A percentile compares a stretch with the other conserved stretches of the same genome.
phyloP scores from a whole-genome alignment of 495 filamentous ascomycete species.

The Daldinia caldariorum region DNA sequence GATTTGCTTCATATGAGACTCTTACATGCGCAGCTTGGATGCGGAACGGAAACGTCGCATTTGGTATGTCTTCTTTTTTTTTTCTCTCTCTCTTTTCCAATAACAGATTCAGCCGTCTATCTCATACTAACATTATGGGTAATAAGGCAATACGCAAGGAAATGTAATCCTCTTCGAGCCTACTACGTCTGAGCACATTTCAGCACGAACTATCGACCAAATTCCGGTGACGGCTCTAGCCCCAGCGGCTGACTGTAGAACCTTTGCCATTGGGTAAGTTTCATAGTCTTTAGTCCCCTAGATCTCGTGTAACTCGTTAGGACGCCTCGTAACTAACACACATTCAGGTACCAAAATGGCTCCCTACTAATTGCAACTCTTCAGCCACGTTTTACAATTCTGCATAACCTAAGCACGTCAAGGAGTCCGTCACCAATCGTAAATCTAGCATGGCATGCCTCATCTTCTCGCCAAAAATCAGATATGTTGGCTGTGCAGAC shows the following conservation, averaged over 20 bases:
- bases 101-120: slow-evolving; percentile 15
- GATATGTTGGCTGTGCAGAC: slow-evolving; percentile 98
- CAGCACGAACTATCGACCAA: slow-evolving; percentile 90
- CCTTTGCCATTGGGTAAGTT: slow-evolving; percentile 92
- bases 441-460: slow-evolving; percentile 95
- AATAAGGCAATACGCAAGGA: slow-evolving; percentile 86
- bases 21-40: slow-evolving; percentile 91
- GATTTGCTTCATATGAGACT: slow-evolving; percentile 89
- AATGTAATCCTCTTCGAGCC: slow-evolving; percentile 96
- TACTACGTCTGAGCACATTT: slow-evolving; percentile 90
- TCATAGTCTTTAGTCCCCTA: background rate
- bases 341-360: slow-evolving; percentile 86
- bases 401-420: slow-evolving; percentile 88
- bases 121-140: slow-evolving; percentile 36
- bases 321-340: slow-evolving; percentile 45
- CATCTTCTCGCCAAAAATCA: slow-evolving; percentile 94
- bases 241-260: slow-evolving; percentile 90
- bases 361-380: slow-evolving; percentile 90
- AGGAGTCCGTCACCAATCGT: slow-evolving; percentile 87
- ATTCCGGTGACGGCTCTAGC: slow-evolving; percentile 90
- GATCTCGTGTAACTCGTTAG: slow-evolving; percentile 25
- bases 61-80: slow-evolving; percentile 80
- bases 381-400: slow-evolving; percentile 90
- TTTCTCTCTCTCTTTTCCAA: background rate
- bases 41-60: slow-evolving; percentile 96